Conservation (phyloP, 805 yeast species). For the Cyberlindnera mississippiensis region DNA sequence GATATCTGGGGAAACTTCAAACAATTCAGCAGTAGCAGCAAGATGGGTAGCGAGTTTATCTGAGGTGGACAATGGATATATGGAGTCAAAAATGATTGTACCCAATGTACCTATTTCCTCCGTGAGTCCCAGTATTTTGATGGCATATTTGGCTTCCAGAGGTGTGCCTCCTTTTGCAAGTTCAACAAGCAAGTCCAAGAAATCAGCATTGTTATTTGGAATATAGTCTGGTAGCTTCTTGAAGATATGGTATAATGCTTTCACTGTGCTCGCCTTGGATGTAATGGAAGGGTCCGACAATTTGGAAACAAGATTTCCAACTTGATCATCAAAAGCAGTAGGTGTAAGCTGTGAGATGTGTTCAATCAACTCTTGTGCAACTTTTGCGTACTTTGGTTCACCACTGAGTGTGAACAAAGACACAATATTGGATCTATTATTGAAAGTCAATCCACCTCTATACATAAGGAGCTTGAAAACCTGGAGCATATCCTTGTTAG, state of each 20-base stretch:
- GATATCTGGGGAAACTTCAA: conserved; percentile 42
- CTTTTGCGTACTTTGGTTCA: conserved; percentile 26
- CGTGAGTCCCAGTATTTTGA: conserved; percentile 51
- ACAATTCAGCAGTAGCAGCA: conserved; percentile 57
- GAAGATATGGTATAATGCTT: conserved; percentile 56
- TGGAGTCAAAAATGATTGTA: conserved; percentile 34
- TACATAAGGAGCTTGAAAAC: conserved; percentile 56
- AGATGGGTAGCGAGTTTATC: conserved; percentile 50
- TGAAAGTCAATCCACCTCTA: conserved; percentile 56
- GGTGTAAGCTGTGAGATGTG: conserved; percentile 60
- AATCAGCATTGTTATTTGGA: conserved; percentile 38
- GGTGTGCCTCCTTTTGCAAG: conserved; percentile 53
- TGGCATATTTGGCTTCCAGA: conserved; percentile 59
- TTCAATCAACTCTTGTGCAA: conserved; percentile 53
- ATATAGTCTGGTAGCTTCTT: conserved; percentile 46
- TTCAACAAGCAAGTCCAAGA: conserved; percentile 41
- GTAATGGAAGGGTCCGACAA: conserved; percentile 28
- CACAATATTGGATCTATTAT: conserved; percentile 61
- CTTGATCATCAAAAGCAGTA: conserved; percentile 56
- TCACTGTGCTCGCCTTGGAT: conserved; percentile 37
- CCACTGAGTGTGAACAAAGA: conserved; percentile 44
- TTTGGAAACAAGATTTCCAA: conserved; percentile 43
- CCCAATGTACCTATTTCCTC: conserved; percentile 38
- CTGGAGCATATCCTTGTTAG: conserved; percentile 46
- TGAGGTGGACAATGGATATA: conserved; percentile 48